A percentile compares a stretch with the other conserved stretches of the same genome.
Evolutionary conservation across 352 stramenopile genomes (phyloP).

Genomic region (Pythium pyrilobum): DNA sequence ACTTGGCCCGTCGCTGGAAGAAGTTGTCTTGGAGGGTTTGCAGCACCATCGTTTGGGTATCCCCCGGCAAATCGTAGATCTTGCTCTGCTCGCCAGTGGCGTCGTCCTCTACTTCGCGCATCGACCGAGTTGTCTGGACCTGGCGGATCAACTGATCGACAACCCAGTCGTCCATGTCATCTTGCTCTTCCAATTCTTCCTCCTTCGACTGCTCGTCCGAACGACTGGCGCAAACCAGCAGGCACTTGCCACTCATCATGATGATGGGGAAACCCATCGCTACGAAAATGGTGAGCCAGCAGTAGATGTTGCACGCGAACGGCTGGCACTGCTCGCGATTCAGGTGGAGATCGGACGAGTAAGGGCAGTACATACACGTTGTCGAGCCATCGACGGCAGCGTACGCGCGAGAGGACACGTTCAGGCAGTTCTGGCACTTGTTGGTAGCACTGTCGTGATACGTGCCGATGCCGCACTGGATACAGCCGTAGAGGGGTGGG

Average conservation of each 20-base stretch:
- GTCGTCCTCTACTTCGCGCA: neutral
- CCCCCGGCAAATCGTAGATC: constrained; percentile 53
- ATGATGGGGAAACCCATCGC: constrained; percentile 39
- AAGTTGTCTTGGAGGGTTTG: constrained; percentile 61
- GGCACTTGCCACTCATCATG: constrained; percentile 50
- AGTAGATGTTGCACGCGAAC: constrained; percentile 51
- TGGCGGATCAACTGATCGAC: constrained; percentile 63
- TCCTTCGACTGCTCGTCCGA: constrained; percentile 28
- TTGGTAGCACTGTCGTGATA: constrained; percentile 48
- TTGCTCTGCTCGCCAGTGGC: neutral
- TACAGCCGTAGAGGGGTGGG: constrained; percentile 40
- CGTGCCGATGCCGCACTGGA: constrained; percentile 51
- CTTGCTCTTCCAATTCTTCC: constrained; percentile 37
- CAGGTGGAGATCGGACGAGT: constrained; percentile 43
- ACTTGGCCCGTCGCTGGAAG: constrained; percentile 23
- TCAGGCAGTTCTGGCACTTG: constrained; percentile 32
- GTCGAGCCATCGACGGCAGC: constrained; percentile 45
- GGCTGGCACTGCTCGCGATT: constrained; percentile 31
- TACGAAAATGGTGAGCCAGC: constrained; percentile 59
- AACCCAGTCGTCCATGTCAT: constrained; percentile 63
- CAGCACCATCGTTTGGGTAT: constrained; percentile 53
- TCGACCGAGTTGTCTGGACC: constrained; percentile 23
- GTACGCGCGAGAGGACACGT: constrained; percentile 47
- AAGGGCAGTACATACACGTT: constrained; percentile 51
- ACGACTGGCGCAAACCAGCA: constrained; percentile 38